Evolutionary conservation across 176 grass and related monocot species (phyloP).

Genomic region (Cenchrus fungigraminus): DNA sequence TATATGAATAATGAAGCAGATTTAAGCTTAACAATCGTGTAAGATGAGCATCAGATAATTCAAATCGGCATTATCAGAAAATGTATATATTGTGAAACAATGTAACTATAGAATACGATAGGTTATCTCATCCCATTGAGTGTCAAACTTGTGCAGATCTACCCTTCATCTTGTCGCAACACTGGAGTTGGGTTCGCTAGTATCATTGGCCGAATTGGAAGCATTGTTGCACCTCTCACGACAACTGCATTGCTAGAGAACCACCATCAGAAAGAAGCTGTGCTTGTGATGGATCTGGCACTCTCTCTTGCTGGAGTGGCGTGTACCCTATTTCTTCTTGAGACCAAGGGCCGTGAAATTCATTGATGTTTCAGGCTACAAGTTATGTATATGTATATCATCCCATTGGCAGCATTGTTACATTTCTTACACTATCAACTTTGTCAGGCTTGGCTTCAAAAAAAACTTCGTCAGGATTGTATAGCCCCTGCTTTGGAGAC

Average conservation of each 20-base stretch:
- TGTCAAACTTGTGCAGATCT: conserved; percentile 45
- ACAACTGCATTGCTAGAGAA: conserved; percentile 52
- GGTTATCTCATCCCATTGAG: neutral
- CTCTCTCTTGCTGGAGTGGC: conserved; percentile 50
- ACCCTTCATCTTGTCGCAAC: conserved; percentile 61
- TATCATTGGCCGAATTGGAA: conserved; percentile 46
- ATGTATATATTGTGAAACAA: neutral
- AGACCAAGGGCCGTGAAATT: conserved; percentile 55
- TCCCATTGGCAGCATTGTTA: neutral
- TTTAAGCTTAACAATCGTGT: neutral
- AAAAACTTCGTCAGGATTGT: neutral
- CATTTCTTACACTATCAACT: neutral
- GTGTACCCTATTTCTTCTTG: conserved; percentile 41
- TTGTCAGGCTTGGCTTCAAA: neutral
- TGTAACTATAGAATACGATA: neutral
- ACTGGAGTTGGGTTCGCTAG: conserved; percentile 46
- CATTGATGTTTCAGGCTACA: neutral
- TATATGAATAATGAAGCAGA: neutral
- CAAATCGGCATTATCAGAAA: neutral
- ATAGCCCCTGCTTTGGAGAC: neutral
- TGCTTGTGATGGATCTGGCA: conserved; percentile 49
- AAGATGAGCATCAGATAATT: neutral
- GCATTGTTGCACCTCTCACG: conserved; percentile 46
- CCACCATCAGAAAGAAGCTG: conserved; percentile 45
- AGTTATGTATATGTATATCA: neutral